Evolutionary conservation across 345 rosid species (phyloP), one percentile per base, ranked within the genome.

Genomic region (Fremontodendron californicum): DNA sequence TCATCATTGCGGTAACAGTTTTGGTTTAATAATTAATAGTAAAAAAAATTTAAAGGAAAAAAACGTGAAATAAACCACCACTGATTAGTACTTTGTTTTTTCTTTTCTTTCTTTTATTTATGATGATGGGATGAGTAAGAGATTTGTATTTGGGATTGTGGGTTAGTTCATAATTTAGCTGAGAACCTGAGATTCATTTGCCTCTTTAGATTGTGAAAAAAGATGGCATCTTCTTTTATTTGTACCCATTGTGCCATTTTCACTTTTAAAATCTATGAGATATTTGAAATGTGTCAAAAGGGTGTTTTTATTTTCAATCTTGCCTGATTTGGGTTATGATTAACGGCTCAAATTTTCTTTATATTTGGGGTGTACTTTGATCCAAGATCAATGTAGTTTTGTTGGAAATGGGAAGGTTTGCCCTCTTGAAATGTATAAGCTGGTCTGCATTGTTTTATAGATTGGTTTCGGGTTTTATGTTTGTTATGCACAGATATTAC

Each of bases 141-240:
- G 12, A 57, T 12, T 23, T 75, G 15, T 43, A 23, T 65, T 33
- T 42, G 5, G 29, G 55, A 45, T 48, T 62, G 2, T 45, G 52
- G 78, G 70, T 60, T 31, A 18, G 60, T 75, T 75, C 58, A 27
- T 27, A 11, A 27, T 31, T 33, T 75, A n/a, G 71, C 35, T 62
- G 55, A 46, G 13, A 45, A 27, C 64, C 8, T 27, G 2, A 13
- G 78, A 75, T 75, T 63, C 54, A 62, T 49, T 23, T 45, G 45
- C 40, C 25, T 73, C 21, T 74, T 27, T 45, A 25, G 68, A 74
- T 60, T 60, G 19, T 66, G 27, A 45, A 27, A 16, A 15, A 62
- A 31, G 3, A 61, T 15, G 40, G 7, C 0, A 16, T 7, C 5
- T 60, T 54, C 10, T 60, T 62, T 62, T 16, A 15, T 51, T 40